Conservation (phyloP, 495 filamentous ascomycete species). For the Penicillium dipodomyicola region DNA sequence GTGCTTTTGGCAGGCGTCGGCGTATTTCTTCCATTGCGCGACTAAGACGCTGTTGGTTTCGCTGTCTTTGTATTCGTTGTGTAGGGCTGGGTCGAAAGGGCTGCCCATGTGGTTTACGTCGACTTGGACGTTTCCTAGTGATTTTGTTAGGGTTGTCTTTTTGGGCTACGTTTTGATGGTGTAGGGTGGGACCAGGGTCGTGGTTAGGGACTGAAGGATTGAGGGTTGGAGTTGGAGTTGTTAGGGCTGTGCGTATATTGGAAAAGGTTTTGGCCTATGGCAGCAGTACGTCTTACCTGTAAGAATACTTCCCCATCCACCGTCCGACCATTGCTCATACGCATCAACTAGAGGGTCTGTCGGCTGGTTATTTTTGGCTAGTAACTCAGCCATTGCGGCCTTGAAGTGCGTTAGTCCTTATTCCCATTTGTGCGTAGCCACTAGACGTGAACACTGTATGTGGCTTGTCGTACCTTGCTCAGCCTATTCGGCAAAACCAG, state of each 20-base stretch:
- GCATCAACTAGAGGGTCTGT: slow-evolving; percentile 34
- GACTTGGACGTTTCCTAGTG: slow-evolving; percentile 54
- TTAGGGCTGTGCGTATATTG: no score
- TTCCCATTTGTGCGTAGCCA: neutral
- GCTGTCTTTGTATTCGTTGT: slow-evolving; percentile 31
- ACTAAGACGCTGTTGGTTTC: slow-evolving; percentile 27
- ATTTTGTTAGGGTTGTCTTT: slow-evolving; percentile 2
- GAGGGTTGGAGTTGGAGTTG: no score
- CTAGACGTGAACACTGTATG: neutral
- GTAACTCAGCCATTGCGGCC: slow-evolving; percentile 50
- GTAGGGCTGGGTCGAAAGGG: slow-evolving; percentile 42
- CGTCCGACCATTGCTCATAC: slow-evolving; percentile 51
- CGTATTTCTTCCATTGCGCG: slow-evolving; percentile 47
- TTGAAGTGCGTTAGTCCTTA: slow-evolving; percentile 12
- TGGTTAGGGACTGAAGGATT: no score
- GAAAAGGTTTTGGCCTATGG: neutral
- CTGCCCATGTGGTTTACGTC: slow-evolving; percentile 51
- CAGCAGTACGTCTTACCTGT: slow-evolving; percentile 27
- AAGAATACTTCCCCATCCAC: slow-evolving; percentile 50
- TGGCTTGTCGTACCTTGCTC: slow-evolving; percentile 40
- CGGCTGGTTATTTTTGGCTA: slow-evolving; percentile 36
- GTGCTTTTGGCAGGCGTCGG: slow-evolving; percentile 42
- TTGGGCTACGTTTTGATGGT: neutral
- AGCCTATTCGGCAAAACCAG: slow-evolving; percentile 53
- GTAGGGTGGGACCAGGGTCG: neutral